Evolutionary conservation across 208 protist genomes (phyloP), one percentile per base, ranked within the genome.

Genomic region (Trypanosoma boissoni): DNA sequence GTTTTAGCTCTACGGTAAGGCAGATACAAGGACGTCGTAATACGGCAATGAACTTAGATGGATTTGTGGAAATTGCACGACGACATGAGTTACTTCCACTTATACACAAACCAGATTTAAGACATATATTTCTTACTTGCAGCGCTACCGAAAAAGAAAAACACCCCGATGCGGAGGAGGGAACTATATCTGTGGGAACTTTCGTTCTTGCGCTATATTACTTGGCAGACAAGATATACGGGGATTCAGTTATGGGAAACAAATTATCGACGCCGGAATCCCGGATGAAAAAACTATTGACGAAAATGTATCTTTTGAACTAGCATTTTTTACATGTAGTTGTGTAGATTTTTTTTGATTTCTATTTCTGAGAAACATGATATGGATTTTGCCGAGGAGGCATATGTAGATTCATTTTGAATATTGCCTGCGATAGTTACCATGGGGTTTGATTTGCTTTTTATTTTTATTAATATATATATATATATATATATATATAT

Each of bases 261-360:
- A 79, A 67, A 46, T 87, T 78, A 63, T 61, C 78, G 0, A 85
- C 71, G 14, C 64, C 74, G 8, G 64, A 58, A 20, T 42, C 76
- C 1, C 71, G 78, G 26, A 43, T 83, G n/a, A 52, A 63, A 31
- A 86, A 85, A 57, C 74, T 90, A 16, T 58, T 90, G 9, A 58
- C 80, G 1, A 86, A 83, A 56, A 87, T 87, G 79, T 85, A 80
- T 56, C 31, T 90, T 9, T 52, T 90, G 5, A 65, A 34, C 41
- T 64, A 52, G 34, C 34, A 39, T 16, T 12, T 39, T 39, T 6
- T 39, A 39, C 12, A 6, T 6, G 8, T 39, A 16, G 12, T 39
- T 39, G 34, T 39, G 34, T 39, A 39, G n/a, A n/a, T n/a, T n/a
- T n/a, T n/a, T n/a, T n/a, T n/a, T n/a, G n/a, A n/a, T n/a, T n/a